Evolutionary conservation across 2,329 filamentous ascomycete genomes (phyloP), one percentile per base, ranked within the genome.

Genomic region (Colletotrichum acutatum): DNA sequence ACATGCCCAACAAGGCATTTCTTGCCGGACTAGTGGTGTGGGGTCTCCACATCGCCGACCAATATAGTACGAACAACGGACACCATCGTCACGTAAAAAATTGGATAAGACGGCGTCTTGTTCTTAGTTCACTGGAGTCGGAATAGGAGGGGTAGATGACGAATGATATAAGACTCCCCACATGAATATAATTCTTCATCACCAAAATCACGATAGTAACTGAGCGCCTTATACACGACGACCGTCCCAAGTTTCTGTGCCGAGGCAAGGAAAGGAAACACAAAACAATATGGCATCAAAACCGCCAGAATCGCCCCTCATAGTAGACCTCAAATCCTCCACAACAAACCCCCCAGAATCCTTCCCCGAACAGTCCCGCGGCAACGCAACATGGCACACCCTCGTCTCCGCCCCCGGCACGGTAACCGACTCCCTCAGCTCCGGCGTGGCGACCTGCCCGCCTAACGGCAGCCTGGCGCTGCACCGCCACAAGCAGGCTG

Each of bases 401-500:
- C 24, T 54, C 11, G 22, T 54, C 9, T 54, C 52, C 11, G 52
- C 52, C 2, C 52, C 52, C 4, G 6, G 22, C 0, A 54, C 52
- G 4, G 19, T 26, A 11, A 54, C 52, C 52, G 52, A 54, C 24
- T 54, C 52, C 22, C 24, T 54, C 11, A 24, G 22, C 11, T 54
- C 52, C 52, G 52, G 66, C 19, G 30, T 58, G 2, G 78, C 77
- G 1, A 74, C 66, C n/a, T 79, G 78, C 32, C 75, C 78, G 6
- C 37, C 69, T 0, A 65, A 68, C 9, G 78, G 78, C 2, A 62
- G 63, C 0, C 69, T 79, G 5, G 75, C 77, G 7, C 74, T 78
- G 7, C 78, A 79, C 49, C 75, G 74, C 9, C 78, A 79, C 46
- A 72, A 71, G 5, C 78, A 79, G 54, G 70, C 78, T 19, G 78